Base-by-base conservation (phyloP, 352 stramenopile species). In the Globisporangium splendens region DNA sequence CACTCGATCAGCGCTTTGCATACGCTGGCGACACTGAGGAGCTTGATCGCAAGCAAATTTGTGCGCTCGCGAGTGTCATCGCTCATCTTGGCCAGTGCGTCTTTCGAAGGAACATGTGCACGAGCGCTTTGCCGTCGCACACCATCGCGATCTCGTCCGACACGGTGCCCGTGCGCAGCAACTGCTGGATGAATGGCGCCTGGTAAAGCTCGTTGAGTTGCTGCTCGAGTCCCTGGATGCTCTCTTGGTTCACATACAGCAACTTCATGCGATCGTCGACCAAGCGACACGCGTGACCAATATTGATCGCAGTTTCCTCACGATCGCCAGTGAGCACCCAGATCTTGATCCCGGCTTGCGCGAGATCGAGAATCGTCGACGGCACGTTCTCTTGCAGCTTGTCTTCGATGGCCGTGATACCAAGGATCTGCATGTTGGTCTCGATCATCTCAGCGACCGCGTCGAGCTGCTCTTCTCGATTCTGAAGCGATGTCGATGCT, bases 261-360 rank as follows among this genome's bases (percentile, higher is more conserved):
- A 86, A 46, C 42, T 91, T 73, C 75, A 87, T 91, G 35, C 70
- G 76, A 42, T 88, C 75, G 57, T 85, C 78, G 28, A 90, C 73
- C 0, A 90, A 69, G 15, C 72, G 73, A 47, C 80, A 90, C 0
- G 93, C 93, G 47, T 98, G 95, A 15, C 89, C 96, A 56, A 99
- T 99, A 72, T 99, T 98, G 56, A 99, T 93, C 1, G 97, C 97
- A 2, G 97, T 99, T 65, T 98, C 97, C 54, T 97, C 80, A 46
- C 98, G 98, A 66, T 99, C 97, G 31, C 97, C 97, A 7, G 97
- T 99, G 13, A 99, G 79, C 22, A 99, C 91, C 96, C 96, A 99
- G 28, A 99, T 83, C 70, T 98, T 98, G 63, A 99, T 98, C 11
- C 96, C 95, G 17, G 97, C 97, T 22, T 96, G 89, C 21, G 73